Base-by-base conservation (phyloP, 352 stramenopile species). In the Phytophthora sansomeana region DNA sequence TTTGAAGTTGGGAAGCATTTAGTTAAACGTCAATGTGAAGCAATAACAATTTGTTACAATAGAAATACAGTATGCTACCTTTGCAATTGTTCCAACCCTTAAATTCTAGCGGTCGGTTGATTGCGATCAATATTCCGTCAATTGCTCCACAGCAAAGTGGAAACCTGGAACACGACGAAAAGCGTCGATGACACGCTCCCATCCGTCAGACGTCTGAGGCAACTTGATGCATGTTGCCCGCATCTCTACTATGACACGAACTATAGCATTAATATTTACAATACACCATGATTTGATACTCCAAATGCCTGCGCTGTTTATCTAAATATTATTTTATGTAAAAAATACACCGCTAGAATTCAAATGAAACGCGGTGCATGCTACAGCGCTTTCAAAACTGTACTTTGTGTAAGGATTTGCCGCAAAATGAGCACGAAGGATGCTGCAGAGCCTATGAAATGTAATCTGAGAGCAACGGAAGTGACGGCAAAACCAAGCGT, bases 201-300 rank as follows among this genome's bases (percentile, higher is more conserved):
- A 65, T 26, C 52, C 16, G 5, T 47, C 17, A 8, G 9, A 6
- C 6, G 16, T 66, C 10, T 47, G 36, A 14, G 21, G 47, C 16
- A 54, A 14, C 29, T 54, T 43, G 32, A 59, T 58, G 4, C 9
- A 47, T 26, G 13, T 44, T n/a, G n/a, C n/a, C n/a, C n/a, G n/a
- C n/a, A n/a, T n/a, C n/a, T n/a, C n/a, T n/a, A n/a, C n/a, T n/a
- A n/a, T n/a, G n/a, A n/a, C n/a, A n/a, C n/a, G n/a, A n/a, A n/a
- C n/a, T n/a, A n/a, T n/a, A n/a, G n/a, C n/a, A n/a, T n/a, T n/a
- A n/a, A n/a, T n/a, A n/a, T n/a, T n/a, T n/a, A n/a, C n/a, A n/a
- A n/a, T 66, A 48, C 48, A 48, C 39, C 58, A 66, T 19, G 58
- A 26, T 59, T 58, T 33, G 19, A 66, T 17, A 54, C 58, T n/a